Evolutionary conservation across 1,284 basidiomycete genomes (phyloP).

Genomic region (Termitomyces sp.): DNA sequence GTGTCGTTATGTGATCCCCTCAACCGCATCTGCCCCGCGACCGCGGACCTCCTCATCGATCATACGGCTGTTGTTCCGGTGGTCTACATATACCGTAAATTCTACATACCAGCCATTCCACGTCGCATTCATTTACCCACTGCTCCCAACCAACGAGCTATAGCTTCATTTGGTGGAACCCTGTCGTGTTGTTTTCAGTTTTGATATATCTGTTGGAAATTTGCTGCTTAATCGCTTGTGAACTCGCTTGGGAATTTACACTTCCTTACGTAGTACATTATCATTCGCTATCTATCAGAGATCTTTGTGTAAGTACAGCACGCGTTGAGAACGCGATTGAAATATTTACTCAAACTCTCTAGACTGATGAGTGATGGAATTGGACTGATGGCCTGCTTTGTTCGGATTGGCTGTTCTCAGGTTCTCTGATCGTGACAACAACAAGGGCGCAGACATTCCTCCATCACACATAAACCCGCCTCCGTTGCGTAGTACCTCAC

Average conservation of each 20-base stretch:
- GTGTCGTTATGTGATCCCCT: constrained; percentile 47
- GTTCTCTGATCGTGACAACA: constrained; percentile 21
- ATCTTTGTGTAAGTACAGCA: constrained; percentile 14
- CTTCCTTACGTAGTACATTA: constrained; percentile 12
- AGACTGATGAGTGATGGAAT: constrained; percentile 10
- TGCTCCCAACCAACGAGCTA: constrained; percentile 22
- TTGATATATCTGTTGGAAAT: not conserved
- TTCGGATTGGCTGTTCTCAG: constrained; percentile 28
- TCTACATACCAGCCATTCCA: constrained; percentile 21
- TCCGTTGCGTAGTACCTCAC: constrained; percentile 15
- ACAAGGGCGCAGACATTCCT: constrained; percentile 22
- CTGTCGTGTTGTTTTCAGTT: constrained; percentile 4
- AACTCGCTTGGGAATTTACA: not conserved
- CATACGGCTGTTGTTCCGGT: not conserved
- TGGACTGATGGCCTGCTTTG: constrained; percentile 25
- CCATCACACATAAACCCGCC: constrained; percentile 24
- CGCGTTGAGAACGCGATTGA: constrained; percentile 12
- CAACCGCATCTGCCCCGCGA: not conserved
- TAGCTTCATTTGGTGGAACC: constrained; percentile 13
- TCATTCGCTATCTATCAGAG: constrained; percentile 6
- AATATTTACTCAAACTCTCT: constrained; percentile 2
- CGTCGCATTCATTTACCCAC: constrained; percentile 32
- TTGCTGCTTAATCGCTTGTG: too few relatives aligned
- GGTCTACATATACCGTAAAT: constrained; percentile 24
- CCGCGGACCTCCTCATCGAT: not conserved